Percentiles rank a stretch among this genome's conserved stretches.
These are phyloP conservation scores for Helotiales sp. DNA, from an alignment of 2,329 filamentous ascomycete species.

Conservation along the genomic window DNA sequence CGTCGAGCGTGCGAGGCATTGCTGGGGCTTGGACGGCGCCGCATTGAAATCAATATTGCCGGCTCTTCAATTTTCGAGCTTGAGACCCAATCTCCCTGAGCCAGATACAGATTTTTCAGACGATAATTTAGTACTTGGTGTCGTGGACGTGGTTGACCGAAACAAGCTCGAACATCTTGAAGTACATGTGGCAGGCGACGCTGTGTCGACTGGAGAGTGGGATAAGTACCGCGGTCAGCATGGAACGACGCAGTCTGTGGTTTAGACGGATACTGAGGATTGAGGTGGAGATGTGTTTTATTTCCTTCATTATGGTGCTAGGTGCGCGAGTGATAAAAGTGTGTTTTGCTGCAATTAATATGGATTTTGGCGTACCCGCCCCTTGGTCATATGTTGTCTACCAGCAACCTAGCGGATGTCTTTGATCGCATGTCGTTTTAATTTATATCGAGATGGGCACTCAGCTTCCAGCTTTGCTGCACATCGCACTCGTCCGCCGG, in stretches of 20 bases:
- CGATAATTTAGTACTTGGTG: conserved; percentile 17
- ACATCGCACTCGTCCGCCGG: not conserved
- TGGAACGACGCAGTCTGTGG: not conserved
- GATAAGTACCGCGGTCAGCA: conserved; percentile 6
- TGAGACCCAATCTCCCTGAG: not conserved
- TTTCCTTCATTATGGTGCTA: not conserved
- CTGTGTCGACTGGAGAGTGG: conserved; percentile 18
- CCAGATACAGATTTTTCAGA: conserved; percentile 14
- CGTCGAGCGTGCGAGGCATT: conserved; percentile 12
- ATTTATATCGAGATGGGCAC: no score
- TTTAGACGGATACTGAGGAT: not conserved
- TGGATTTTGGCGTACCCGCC: not conserved
- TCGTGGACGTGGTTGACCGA: conserved; percentile 9
- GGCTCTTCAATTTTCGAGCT: conserved; percentile 5
- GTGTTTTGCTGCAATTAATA: not conserved
- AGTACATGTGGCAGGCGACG: conserved; percentile 10
- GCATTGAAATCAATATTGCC: conserved; percentile 1
- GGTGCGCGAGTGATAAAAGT: no score
- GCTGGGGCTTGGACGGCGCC: conserved; percentile 11
- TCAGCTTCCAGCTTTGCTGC: no score
- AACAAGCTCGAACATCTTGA: not conserved
- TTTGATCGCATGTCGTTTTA: not conserved
- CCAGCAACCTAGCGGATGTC: not conserved
- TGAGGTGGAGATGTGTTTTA: not conserved
- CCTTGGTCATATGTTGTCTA: no score